Percentiles rank a stretch among this genome's conserved stretches.
Conservation (phyloP, 106 monocot species). For the Phalaenopsis equestris region DNA sequence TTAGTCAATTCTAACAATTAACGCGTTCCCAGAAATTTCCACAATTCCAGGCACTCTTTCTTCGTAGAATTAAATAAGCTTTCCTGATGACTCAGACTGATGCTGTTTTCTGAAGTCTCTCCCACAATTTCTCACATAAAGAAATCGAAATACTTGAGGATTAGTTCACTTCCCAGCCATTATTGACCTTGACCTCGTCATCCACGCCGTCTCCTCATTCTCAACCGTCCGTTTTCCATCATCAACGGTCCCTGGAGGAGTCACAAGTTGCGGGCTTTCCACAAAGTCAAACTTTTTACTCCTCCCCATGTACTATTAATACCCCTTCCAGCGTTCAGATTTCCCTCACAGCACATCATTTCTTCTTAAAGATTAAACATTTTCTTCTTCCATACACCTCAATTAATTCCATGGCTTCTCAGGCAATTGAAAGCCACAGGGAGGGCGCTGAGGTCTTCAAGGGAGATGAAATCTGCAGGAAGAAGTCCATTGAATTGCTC, state of each 20-base stretch:
- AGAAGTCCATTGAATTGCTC: constrained; percentile 12
- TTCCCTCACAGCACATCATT: background rate
- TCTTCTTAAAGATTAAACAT: background rate
- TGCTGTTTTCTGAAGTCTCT: too few relatives aligned
- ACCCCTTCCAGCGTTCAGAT: background rate
- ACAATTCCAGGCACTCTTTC: too few relatives aligned
- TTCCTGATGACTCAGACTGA: too few relatives aligned
- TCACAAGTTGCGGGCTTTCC: too few relatives aligned
- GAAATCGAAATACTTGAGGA: too few relatives aligned
- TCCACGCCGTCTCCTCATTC: background rate
- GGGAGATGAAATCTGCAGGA: background rate
- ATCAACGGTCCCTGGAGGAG: background rate
- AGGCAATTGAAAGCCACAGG: constrained; percentile 1
- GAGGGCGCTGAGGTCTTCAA: constrained; percentile 4
- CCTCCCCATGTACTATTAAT: background rate
- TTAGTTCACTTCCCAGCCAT: background rate
- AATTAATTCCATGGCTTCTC: constrained; percentile 12
- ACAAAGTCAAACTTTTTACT: too few relatives aligned
- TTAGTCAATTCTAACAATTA: too few relatives aligned
- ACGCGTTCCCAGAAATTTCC: too few relatives aligned
- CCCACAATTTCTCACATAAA: too few relatives aligned
- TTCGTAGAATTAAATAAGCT: too few relatives aligned
- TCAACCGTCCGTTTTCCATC: background rate
- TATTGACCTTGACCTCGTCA: background rate
- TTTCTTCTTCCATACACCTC: background rate